Conservation (phyloP, 129 eudicot species). For the Flaveria brownii region DNA sequence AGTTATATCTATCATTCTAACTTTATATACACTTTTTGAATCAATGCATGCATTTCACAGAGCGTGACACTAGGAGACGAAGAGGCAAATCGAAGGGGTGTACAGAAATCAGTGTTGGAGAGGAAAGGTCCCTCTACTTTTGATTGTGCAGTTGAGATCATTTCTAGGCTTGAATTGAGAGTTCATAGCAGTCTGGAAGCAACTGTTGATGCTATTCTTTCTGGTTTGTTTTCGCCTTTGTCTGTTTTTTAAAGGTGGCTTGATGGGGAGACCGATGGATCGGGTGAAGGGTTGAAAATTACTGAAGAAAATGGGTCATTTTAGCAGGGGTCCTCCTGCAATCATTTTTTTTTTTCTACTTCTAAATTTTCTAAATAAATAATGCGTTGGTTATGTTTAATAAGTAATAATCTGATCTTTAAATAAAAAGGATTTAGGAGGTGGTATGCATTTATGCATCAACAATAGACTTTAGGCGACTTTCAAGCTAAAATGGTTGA, state of each 20-base stretch:
- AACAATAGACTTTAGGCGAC: background rate
- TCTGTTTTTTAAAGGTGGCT: constrained; percentile 3
- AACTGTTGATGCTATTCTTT: constrained; percentile 90
- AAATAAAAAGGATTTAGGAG: background rate
- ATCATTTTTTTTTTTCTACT: background rate
- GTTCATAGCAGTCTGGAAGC: constrained; percentile 77
- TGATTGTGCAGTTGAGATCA: constrained; percentile 86
- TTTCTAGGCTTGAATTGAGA: constrained; percentile 73
- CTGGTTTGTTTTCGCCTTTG: constrained; percentile 47
- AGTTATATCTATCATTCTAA: background rate
- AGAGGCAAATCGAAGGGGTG: constrained; percentile 96
- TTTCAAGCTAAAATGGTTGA: background rate
- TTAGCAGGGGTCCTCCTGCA: background rate
- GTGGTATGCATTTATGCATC: background rate
- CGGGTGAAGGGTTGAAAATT: too few species aligned
- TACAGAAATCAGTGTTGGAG: constrained; percentile 84
- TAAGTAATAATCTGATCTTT: background rate
- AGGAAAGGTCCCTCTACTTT: constrained; percentile 94
- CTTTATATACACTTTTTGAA: background rate
- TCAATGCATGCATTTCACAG: constrained; percentile 41
- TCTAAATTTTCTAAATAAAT: background rate
- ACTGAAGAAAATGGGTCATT: background rate
- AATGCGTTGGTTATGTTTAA: background rate
- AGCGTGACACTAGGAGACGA: constrained; percentile 97
- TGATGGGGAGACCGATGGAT: background rate